These are phyloP conservation scores for Castanea crenata DNA, from an alignment of 306 rosid genomes.

Conservation along the genomic window DNA sequence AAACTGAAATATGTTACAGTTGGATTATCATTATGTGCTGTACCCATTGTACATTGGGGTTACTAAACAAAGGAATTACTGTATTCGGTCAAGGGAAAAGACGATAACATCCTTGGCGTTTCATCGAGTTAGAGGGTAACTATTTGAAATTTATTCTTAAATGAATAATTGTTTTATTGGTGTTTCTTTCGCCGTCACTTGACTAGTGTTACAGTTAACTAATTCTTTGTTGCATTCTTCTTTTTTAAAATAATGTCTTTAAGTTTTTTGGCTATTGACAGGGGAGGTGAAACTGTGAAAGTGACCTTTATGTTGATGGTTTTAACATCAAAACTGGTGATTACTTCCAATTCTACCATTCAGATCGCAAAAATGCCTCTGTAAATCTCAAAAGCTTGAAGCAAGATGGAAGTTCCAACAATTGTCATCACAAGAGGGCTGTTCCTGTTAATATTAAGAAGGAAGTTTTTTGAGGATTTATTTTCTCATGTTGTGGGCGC, in stretches of 20 bases:
- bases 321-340: slow-evolving; percentile 67
- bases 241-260: slow-evolving; percentile 1
- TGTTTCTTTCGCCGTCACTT: slow-evolving; percentile 8
- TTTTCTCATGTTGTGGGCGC: slow-evolving; percentile 66
- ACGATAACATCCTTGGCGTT: slow-evolving; percentile 44
- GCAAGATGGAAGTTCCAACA: no score
- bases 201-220: background rate
- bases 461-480: slow-evolving; percentile 60
- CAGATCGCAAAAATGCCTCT: slow-evolving; percentile 45
- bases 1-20: slow-evolving; percentile 43
- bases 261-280: slow-evolving; percentile 29
- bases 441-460: background rate
- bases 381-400: slow-evolving; percentile 43
- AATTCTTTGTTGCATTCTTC: slow-evolving; percentile 14
- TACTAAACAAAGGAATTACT: slow-evolving; percentile 47
- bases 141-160: slow-evolving; percentile 1
- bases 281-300: slow-evolving; percentile 75
- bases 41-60: slow-evolving; percentile 70
- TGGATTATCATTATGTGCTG: slow-evolving; percentile 40
- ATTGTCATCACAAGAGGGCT: no score
- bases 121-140: slow-evolving; percentile 71
- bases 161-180: background rate
- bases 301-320: slow-evolving; percentile 58
- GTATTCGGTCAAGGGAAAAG: slow-evolving; percentile 54
- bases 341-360: slow-evolving; percentile 63